Evolutionary conservation across 306 rosid species (phyloP), one percentile per base, ranked within the genome.

Genomic region (Malus fusca): DNA sequence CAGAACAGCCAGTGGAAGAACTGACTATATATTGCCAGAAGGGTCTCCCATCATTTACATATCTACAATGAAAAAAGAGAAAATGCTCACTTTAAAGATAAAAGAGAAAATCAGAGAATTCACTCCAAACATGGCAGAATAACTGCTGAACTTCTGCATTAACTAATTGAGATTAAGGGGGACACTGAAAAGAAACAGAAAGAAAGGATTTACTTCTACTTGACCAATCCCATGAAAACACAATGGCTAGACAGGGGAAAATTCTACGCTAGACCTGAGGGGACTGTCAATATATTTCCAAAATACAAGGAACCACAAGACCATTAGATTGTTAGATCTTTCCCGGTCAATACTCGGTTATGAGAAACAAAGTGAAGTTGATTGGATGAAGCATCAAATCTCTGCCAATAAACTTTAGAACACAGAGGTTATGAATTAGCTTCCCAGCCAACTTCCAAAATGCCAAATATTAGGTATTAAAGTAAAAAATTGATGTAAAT

Each of bases 11-110:
- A 4, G 98, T 95, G 48, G 98, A 95, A 68, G 79, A 79, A 80
- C 92, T 87, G 81, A 95, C 98, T 52, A 95, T 95, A 78, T 95
- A 84, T 87, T 92, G 98, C 98, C 97, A 95, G 81, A 95, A 95
- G 63, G 98, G 97, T 81, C 88, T 86, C 43, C 97, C 98, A 68
- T 95, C 98, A 66, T 91, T 90, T 43, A 95, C 98, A 73, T 95
- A 95, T 85, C 98, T 92, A 88, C 86, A 90, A 75, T 65, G 59
- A 8, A 81, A 53, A 10, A 63, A 8, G 15, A 59, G 31, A 73
- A 59, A 31, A 51, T 1, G 10, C 18, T 23, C 42, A 25, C 23
- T 23, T 66, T 28, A 19, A 62, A 43, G 33, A 48, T 18, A 12
- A 26, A 60, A 61, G 75, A 18, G 43, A 25, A 52, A 37, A 37